These are phyloP conservation scores for Amoebophrya sp. DNA, from an alignment of 169 alveolate species.

Conservation along the genomic window DNA sequence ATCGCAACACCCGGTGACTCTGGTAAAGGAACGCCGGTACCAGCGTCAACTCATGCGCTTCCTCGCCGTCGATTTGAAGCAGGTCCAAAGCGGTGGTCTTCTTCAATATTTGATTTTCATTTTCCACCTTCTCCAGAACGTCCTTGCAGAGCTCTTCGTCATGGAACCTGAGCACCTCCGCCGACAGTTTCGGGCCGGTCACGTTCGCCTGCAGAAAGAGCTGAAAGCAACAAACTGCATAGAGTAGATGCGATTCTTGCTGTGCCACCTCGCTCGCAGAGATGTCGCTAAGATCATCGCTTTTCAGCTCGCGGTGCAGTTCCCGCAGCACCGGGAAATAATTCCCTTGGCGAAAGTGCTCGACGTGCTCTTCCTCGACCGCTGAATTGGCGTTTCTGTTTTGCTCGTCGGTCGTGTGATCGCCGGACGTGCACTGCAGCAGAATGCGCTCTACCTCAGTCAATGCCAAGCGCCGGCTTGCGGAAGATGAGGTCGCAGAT, in stretches of 20 bases:
- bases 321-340: too few species aligned
- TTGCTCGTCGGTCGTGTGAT: too few species aligned
- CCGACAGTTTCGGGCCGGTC: neutral
- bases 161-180: neutral
- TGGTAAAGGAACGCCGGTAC: neutral
- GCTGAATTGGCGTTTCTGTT: too few species aligned
- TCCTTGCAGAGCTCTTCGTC: neutral
- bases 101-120: neutral
- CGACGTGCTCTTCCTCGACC: too few species aligned
- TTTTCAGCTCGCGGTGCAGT: too few species aligned
- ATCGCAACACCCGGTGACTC: neutral
- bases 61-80: neutral
- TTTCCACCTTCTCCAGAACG: neutral
- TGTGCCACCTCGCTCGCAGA: neutral
- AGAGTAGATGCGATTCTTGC: neutral
- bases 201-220: constrained; percentile 1
- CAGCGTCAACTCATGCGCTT: neutral
- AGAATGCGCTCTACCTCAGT: too few species aligned
- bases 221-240: neutral
- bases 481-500: too few species aligned
- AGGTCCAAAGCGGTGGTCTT: neutral
- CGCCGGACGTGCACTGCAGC: too few species aligned
- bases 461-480: too few species aligned
- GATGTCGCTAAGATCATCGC: too few species aligned
- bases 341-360: too few species aligned